These are phyloP conservation scores for Aechmea fasciata DNA, from an alignment of 176 grass and related monocot genomes.

Conservation along the genomic window DNA sequence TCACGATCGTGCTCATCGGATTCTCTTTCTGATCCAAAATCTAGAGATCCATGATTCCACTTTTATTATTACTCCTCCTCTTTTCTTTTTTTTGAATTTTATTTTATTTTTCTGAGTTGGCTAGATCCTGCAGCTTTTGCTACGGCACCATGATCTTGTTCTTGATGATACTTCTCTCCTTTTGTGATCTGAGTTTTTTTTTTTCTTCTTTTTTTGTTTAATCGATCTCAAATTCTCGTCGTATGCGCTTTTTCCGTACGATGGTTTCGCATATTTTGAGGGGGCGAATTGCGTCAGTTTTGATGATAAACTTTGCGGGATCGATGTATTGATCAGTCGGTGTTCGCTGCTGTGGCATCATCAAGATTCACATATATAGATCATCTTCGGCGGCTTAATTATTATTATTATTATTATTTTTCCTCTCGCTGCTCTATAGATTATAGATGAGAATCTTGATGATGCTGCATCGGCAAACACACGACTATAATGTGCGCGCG, in stretches of 20 bases:
- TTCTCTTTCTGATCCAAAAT: too few species aligned
- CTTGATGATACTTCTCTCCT: background rate
- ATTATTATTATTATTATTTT: background rate
- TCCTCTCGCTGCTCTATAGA: background rate
- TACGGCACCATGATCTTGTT: too few species aligned
- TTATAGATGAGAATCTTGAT: conserved; percentile 83
- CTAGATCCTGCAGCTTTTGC: too few species aligned
- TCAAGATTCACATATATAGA: conserved; percentile 98
- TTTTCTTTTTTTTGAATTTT: background rate
- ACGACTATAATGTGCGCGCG: conserved; percentile 18
- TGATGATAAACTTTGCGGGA: background rate
- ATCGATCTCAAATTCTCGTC: background rate
- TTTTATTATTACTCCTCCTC: background rate
- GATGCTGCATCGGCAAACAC: conserved; percentile 91
- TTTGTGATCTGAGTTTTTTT: background rate
- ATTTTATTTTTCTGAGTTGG: background rate
- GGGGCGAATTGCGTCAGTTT: background rate
- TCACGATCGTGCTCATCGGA: too few species aligned
- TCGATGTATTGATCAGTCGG: conserved; percentile 22
- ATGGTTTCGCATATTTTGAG: background rate
- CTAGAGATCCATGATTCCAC: too few species aligned
- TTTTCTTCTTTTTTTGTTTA: background rate
- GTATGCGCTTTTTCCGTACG: too few species aligned
- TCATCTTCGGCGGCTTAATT: conserved; percentile 14
- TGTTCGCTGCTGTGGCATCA: conserved; percentile 74